phyloP scores from a whole-genome alignment of 2,329 filamentous ascomycete genomes.

The Zymoseptoria ardabiliae region DNA sequence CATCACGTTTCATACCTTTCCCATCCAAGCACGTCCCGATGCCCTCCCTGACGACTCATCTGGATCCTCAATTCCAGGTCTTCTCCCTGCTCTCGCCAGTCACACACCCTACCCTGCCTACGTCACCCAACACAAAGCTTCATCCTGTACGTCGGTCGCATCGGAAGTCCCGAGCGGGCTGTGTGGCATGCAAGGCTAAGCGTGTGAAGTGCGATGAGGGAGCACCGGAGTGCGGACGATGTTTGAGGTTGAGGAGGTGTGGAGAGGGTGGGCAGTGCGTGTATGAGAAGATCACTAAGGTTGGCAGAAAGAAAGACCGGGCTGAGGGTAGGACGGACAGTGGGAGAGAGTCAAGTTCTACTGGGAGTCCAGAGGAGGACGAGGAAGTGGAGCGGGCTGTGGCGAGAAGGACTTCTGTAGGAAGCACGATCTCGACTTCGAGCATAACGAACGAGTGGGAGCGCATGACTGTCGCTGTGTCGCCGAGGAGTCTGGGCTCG shows the following conservation, averaged over 20 bases:
- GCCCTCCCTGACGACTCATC: background rate
- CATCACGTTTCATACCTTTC: background rate
- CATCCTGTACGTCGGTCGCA: slow-evolving; percentile 5
- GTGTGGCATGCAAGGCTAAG: slow-evolving; percentile 13
- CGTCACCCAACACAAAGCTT: background rate
- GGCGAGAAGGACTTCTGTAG: background rate
- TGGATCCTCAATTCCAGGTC: background rate
- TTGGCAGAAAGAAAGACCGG: background rate
- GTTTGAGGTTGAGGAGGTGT: background rate
- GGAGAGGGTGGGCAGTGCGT: background rate
- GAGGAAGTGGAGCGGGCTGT: background rate
- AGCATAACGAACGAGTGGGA: slow-evolving; percentile 1
- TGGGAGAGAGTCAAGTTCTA: background rate
- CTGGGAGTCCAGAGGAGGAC: background rate
- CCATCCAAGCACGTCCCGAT: background rate
- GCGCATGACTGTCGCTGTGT: background rate
- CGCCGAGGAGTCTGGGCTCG: background rate
- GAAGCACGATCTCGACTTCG: background rate
- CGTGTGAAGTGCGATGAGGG: slow-evolving; percentile 14
- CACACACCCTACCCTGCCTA: background rate
- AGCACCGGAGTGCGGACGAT: slow-evolving; percentile 4
- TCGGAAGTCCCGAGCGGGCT: slow-evolving; percentile 14
- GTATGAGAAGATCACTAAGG: background rate
- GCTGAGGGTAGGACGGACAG: background rate
- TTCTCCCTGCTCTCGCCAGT: background rate